Percentiles rank a stretch among this genome's conserved stretches.
These are phyloP conservation scores for Diplodia corticola DNA, from an alignment of 2,329 filamentous ascomycete species.

Conservation along the genomic window DNA sequence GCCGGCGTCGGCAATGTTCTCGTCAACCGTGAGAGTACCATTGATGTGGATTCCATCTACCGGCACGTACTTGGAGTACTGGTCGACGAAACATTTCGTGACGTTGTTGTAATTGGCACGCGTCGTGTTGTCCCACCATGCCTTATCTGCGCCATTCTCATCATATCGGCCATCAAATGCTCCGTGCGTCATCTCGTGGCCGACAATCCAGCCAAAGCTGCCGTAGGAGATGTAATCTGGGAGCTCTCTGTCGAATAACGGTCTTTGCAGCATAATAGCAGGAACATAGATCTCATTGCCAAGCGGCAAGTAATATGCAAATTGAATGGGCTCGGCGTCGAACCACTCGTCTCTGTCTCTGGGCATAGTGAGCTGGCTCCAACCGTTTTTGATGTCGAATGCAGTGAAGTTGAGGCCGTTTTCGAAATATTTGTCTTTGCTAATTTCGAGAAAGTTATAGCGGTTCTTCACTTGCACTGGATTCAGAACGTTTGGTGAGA, in stretches of 20 bases:
- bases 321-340: constrained; percentile 59
- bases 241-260: constrained; percentile 63
- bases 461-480: constrained; percentile 57
- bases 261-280: constrained; percentile 69
- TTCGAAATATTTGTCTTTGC: constrained; percentile 55
- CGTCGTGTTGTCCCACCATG: constrained; percentile 67
- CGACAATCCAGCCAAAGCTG: constrained; percentile 57
- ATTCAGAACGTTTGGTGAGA: constrained; percentile 61
- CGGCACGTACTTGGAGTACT: constrained; percentile 63
- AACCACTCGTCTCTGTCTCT: constrained; percentile 62
- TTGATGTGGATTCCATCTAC: constrained; percentile 62
- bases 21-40: constrained; percentile 63
- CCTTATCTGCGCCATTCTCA: constrained; percentile 62
- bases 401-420: constrained; percentile 57
- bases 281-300: constrained; percentile 71
- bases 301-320: constrained; percentile 64
- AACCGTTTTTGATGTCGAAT: constrained; percentile 52
- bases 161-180: constrained; percentile 68
- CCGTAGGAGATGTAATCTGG: constrained; percentile 68
- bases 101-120: constrained; percentile 59
- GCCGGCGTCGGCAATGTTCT: constrained; percentile 72
- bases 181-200: constrained; percentile 71
- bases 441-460: constrained; percentile 57
- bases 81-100: constrained; percentile 66
- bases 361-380: constrained; percentile 61